Evolutionary conservation across 1,284 basidiomycete genomes (phyloP).

Genomic region (Trichosporon faecale): DNA sequence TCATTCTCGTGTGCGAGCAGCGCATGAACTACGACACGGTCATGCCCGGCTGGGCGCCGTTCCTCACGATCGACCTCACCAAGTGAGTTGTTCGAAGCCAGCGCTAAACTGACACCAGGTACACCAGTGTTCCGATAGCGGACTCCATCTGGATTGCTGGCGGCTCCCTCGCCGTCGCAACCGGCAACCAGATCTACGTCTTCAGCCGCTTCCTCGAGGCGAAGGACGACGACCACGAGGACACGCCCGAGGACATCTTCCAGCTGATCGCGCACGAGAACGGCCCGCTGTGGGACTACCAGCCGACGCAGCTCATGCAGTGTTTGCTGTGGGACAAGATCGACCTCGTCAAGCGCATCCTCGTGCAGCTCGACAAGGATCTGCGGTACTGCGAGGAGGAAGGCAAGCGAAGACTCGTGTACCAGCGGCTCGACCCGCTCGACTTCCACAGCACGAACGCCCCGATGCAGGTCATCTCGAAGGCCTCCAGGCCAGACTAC

Average conservation of each 20-base stretch:
- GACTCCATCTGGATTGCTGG: slow-evolving; percentile 84
- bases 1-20: slow-evolving; percentile 81
- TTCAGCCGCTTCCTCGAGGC: slow-evolving; percentile 53
- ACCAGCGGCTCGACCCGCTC: slow-evolving; percentile 40
- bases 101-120: slow-evolving; percentile 42
- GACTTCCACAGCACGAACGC: slow-evolving; percentile 32
- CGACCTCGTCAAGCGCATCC: slow-evolving; percentile 74
- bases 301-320: slow-evolving; percentile 87
- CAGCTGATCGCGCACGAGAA: slow-evolving; percentile 76
- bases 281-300: slow-evolving; percentile 79
- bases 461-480: not conserved
- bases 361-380: slow-evolving; percentile 63
- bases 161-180: slow-evolving; percentile 64
- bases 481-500: slow-evolving; percentile 20
- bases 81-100: slow-evolving; percentile 33
- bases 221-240: slow-evolving; percentile 22
- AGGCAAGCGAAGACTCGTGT: slow-evolving; percentile 34
- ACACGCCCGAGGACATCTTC: slow-evolving; percentile 60
- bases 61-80: slow-evolving; percentile 67
- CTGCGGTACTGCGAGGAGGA: slow-evolving; percentile 39
- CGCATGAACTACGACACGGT: slow-evolving; percentile 83
- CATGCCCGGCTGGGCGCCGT: slow-evolving; percentile 72
- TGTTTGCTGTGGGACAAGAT: slow-evolving; percentile 85
- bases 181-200: slow-evolving; percentile 73
- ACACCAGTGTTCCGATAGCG: slow-evolving; percentile 70